Base-by-base conservation (phyloP, 2,329 filamentous ascomycete genomes). In the Hypoxylon sp. region DNA sequence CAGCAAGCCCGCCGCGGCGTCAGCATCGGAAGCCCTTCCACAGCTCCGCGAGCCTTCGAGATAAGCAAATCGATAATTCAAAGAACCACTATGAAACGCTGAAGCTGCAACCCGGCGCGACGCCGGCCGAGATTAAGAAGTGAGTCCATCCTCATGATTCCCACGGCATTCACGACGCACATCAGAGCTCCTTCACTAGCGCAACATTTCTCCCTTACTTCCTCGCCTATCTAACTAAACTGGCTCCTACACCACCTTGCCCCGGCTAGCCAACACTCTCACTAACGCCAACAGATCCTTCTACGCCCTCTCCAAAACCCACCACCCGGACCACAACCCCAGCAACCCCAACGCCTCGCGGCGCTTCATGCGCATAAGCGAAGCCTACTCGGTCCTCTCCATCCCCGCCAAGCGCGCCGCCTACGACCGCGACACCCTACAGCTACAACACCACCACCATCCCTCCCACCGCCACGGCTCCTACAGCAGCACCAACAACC, bases 311-410 rank as follows among this genome's bases (percentile, higher is more conserved):
- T 97, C 93, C 75, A 97, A 97, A 80, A 82, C 86, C 56, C 91
- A 97, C 84, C 96, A 99, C 79, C 96, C 96, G 0, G 96, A 99
- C 84, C 89, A 89, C 76, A 96, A 98, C 83, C 92, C 85, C 3
- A 76, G 86, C 71, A 91, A 97, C 79, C 91, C 92, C 3, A 76
- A 81, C 62, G 91, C 94, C 67, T 84, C 89, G 3, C 81, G 87
- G 61, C 91, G 90, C 76, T 99, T 97, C 84, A 88, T 93, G 78
- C 85, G 88, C 71, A 91, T 97, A 76, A 91, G 88, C 76, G 91
- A 96, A 76, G 93, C 94, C 71, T 97, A 97, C 83, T 84, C 88
- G 61, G 79, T 91, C 45, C 91, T 97, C 62, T 88, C 89, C 62
- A 87, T 90, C 70, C 83, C 90, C 16, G 83, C 88, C 18, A 93